phyloP scores from a whole-genome alignment of 108 stramenopile species.

The Fragilaria radians region DNA sequence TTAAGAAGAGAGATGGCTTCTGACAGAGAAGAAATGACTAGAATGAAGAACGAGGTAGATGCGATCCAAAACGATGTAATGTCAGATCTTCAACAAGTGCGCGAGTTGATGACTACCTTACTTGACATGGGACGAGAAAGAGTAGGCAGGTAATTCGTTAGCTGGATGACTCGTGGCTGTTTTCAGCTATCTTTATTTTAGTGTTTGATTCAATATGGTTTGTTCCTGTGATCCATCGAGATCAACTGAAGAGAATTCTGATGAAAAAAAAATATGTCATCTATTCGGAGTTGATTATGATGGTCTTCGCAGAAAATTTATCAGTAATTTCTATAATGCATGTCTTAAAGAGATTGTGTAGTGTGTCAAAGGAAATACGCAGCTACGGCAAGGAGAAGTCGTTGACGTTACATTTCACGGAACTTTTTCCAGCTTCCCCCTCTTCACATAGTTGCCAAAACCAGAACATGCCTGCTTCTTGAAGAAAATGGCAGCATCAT shows the following conservation, averaged over 20 bases:
- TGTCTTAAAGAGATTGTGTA: too few relatives aligned
- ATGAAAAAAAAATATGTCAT: too few relatives aligned
- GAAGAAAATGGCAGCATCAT: constrained; percentile 18
- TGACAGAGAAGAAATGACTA: constrained; percentile 62
- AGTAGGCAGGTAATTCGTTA: not conserved
- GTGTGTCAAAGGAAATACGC: too few relatives aligned
- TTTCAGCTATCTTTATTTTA: not conserved
- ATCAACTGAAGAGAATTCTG: too few relatives aligned
- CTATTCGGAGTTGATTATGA: too few relatives aligned
- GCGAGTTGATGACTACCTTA: constrained; percentile 61
- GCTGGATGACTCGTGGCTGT: too few relatives aligned
- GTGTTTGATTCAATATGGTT: too few relatives aligned
- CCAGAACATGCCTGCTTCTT: constrained; percentile 8
- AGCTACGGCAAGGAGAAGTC: too few relatives aligned
- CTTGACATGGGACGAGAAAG: constrained; percentile 27
- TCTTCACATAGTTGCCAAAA: not conserved
- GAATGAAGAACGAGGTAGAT: constrained; percentile 57
- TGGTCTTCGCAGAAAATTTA: too few relatives aligned
- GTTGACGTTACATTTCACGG: too few relatives aligned
- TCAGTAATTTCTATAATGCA: too few relatives aligned
- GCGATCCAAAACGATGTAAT: constrained; percentile 65
- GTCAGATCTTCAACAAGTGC: constrained; percentile 68
- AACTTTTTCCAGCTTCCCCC: not conserved
- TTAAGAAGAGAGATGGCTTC: constrained; percentile 58
- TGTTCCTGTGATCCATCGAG: too few relatives aligned